Evolutionary conservation across 306 rosid species (phyloP), one percentile per base, ranked within the genome.

Genomic region (Dicorynia guianensis): DNA sequence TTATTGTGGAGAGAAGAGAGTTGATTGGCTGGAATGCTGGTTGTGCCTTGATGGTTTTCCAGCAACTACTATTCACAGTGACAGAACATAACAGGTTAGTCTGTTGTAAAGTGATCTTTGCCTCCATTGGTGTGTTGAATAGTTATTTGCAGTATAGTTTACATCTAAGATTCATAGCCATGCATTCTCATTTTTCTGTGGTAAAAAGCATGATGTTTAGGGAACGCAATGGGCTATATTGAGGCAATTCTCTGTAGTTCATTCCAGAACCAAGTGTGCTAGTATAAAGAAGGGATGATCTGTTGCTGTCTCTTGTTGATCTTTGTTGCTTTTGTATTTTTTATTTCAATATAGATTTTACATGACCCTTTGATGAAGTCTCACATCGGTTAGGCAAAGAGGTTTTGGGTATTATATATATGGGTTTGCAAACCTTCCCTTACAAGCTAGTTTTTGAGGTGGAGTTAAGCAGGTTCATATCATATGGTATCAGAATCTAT

Each of bases 1-100:
- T 95, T 55, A 92, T 95, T 85, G 99, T 95, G 85, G 99, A 95
- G 96, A 95, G 86, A 95, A 95, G 82, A 97, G 99, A 85, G 99
- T 97, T 61, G 99, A 95, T 82, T 83, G 97, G 7, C 90, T 95
- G 70, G 99, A 95, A 79, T 85, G 92, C 57, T 95, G 97, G 97
- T 65, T 95, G 60, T 87, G 89, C 35, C 59, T 80, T 14, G 89
- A 93, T 77, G 90, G 87, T 73, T 95, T 95, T 82, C 97, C 99
- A n/a, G 99, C 99, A 67, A 95, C 99, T 58, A 92, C 96, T 74
- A 95, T 95, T 74, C 99, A 95, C 15, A 97, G 99, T 46, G 99
- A 95, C 71, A 87, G 99, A 82, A 74, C 97, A 54, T 97, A 95
- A 63, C 99, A 95, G 97, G 99, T 90, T n/a, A 75, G 86, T 79